These are phyloP conservation scores for Nasturtium officinale DNA, from an alignment of 345 rosid species.

Conservation along the genomic window DNA sequence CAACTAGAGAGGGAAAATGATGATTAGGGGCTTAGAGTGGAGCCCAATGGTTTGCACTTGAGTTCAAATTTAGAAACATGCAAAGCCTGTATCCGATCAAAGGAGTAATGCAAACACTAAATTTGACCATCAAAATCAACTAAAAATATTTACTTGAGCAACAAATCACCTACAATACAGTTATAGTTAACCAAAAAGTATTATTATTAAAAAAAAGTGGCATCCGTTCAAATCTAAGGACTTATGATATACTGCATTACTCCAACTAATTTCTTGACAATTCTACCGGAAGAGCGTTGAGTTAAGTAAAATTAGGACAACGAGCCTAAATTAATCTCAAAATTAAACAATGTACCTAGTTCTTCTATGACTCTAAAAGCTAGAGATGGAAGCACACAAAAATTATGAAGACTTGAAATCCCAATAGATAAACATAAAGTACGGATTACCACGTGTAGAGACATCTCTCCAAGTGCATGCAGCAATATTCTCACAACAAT, in stretches of 20 bases:
- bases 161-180: not conserved
- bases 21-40: not conserved
- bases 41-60: not conserved
- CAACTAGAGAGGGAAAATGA: not conserved
- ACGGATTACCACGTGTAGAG: conserved; percentile 36
- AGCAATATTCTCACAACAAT: not conserved
- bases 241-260: not conserved
- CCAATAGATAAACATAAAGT: conserved; percentile 6
- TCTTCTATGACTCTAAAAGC: not conserved
- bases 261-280: not conserved
- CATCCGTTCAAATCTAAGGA: not conserved
- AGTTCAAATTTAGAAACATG: not conserved
- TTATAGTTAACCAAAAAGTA: not conserved
- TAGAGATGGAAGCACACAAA: not conserved
- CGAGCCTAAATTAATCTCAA: not conserved
- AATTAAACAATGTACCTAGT: conserved; percentile 9
- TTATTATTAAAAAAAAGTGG: not conserved
- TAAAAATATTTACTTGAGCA: not conserved
- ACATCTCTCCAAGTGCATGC: conserved; percentile 30
- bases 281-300: not conserved
- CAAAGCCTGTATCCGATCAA: not conserved
- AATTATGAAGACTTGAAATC: not conserved
- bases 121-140: conserved; percentile 4
- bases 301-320: not conserved
- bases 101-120: not conserved